These are phyloP conservation scores for Pulveroboletus sp. DNA, from an alignment of 768 basidiomycete species.

Conservation along the genomic window DNA sequence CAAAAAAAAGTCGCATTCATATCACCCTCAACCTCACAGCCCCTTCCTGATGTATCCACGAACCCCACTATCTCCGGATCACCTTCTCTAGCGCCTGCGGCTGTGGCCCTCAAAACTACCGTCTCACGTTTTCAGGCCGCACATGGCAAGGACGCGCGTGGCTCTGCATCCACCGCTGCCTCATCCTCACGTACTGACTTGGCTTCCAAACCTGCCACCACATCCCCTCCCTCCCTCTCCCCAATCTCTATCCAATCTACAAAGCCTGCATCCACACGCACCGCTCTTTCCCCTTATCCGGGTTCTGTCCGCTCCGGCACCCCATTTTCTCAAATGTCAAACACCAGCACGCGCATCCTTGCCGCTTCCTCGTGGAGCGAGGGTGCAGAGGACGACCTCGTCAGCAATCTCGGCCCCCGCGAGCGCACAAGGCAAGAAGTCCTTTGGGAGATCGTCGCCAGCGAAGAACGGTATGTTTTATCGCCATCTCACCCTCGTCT, in stretches of 20 bases:
- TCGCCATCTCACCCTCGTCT: conserved; percentile 6
- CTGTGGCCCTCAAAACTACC: conserved; percentile 54
- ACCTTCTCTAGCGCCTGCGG: conserved; percentile 24
- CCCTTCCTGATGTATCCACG: conserved; percentile 47
- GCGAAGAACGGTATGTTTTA: conserved; percentile 79
- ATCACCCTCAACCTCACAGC: conserved; percentile 52
- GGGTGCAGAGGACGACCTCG: conserved; percentile 90
- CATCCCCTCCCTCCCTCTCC: conserved; percentile 53
- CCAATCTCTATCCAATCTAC: conserved; percentile 55
- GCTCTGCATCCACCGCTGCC: conserved; percentile 61
- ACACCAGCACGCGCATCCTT: conserved; percentile 68
- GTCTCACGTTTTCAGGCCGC: conserved; percentile 75
- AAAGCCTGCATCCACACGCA: conserved; percentile 59
- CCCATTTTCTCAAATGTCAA: conserved; percentile 79
- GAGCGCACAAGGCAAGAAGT: conserved; percentile 97
- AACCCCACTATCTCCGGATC: conserved; percentile 32
- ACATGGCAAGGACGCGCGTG: conserved; percentile 66
- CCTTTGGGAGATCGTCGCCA: conserved; percentile 93
- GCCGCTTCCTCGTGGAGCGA: conserved; percentile 89
- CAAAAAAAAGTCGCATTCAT: conserved; percentile 89
- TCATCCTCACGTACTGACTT: conserved; percentile 64
- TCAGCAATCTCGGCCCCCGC: conserved; percentile 87
- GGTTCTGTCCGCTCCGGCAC: conserved; percentile 76
- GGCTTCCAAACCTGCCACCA: conserved; percentile 41
- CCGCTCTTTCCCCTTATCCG: conserved; percentile 61